Evolutionary conservation across 352 stramenopile genomes (phyloP).

Genomic region (Hyaloperonospora brassicae): DNA sequence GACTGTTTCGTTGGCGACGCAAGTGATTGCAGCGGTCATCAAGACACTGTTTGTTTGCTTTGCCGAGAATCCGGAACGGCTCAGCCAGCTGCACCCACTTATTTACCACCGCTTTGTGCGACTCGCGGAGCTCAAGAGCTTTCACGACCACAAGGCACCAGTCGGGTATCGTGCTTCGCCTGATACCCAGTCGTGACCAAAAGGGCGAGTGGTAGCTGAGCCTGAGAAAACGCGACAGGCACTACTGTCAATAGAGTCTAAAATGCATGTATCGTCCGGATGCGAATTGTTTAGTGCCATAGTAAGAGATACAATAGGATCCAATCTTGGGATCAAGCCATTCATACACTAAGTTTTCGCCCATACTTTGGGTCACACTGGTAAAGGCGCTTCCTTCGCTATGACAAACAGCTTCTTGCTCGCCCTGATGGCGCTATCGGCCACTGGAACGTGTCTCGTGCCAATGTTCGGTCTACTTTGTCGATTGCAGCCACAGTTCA

Average conservation of each 20-base stretch:
- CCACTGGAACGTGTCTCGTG: conserved; percentile 40
- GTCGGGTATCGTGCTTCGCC: conserved; percentile 9
- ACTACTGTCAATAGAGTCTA: too few species aligned
- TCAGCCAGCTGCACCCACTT: conserved; percentile 76
- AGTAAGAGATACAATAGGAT: too few species aligned
- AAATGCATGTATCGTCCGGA: too few species aligned
- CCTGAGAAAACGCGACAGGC: too few species aligned
- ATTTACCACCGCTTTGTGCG: conserved; percentile 85
- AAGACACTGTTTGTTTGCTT: conserved; percentile 87
- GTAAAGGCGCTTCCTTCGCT: conserved; percentile 13
- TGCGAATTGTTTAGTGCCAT: too few species aligned
- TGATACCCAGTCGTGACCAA: too few species aligned
- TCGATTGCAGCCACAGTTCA: conserved; percentile 46
- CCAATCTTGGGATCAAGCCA: too few species aligned
- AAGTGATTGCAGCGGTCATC: conserved; percentile 65
- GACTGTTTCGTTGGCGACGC: conserved; percentile 64
- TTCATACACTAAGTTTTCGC: neutral
- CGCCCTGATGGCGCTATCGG: conserved; percentile 37
- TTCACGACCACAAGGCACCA: conserved; percentile 61
- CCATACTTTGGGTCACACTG: neutral
- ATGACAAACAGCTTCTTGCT: conserved; percentile 34
- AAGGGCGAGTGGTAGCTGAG: neutral
- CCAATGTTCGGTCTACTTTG: conserved; percentile 51
- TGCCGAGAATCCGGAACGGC: conserved; percentile 61
- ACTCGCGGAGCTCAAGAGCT: conserved; percentile 79